Conservation (phyloP, 2,329 filamentous ascomycete genomes). For the Epichloe scottii region DNA sequence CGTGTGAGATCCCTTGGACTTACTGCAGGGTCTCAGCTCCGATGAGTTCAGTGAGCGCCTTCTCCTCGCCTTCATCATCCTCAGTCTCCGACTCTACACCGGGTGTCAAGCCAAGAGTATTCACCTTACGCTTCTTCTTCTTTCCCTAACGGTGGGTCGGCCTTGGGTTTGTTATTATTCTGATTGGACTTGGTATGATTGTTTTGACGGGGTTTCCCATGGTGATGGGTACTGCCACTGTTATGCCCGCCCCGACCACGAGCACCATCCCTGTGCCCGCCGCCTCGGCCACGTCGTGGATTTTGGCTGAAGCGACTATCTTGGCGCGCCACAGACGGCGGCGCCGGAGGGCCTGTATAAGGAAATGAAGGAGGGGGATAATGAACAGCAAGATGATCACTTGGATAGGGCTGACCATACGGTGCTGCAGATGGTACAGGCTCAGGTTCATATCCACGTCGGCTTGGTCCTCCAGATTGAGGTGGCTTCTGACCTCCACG, state of each 20-base stretch:
- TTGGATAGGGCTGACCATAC: conserved; percentile 28
- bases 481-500: conserved; percentile 25
- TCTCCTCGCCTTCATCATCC: conserved; percentile 60
- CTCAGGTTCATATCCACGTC: conserved; percentile 24
- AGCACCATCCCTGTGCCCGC: conserved; percentile 21
- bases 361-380: conserved; percentile 21
- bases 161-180: conserved; percentile 14
- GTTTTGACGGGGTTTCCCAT: conserved; percentile 31
- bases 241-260: conserved; percentile 30
- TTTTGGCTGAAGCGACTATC: conserved; percentile 23
- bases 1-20: conserved; percentile 14
- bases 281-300: conserved; percentile 23
- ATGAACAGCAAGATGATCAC: conserved; percentile 26
- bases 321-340: conserved; percentile 21
- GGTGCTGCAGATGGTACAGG: conserved; percentile 17
- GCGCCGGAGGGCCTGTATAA: conserved; percentile 28
- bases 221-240: conserved; percentile 14
- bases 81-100: conserved; percentile 51
- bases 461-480: conserved; percentile 19
- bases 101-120: conserved; percentile 59
- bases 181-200: conserved; percentile 16
- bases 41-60: conserved; percentile 44
- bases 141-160: conserved; percentile 38
- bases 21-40: conserved; percentile 44
- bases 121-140: conserved; percentile 61